A percentile compares a stretch with the other conserved stretches of the same genome.
Evolutionary conservation across 257 asterid genomes (phyloP).

Genomic region (Agastache rugosa): DNA sequence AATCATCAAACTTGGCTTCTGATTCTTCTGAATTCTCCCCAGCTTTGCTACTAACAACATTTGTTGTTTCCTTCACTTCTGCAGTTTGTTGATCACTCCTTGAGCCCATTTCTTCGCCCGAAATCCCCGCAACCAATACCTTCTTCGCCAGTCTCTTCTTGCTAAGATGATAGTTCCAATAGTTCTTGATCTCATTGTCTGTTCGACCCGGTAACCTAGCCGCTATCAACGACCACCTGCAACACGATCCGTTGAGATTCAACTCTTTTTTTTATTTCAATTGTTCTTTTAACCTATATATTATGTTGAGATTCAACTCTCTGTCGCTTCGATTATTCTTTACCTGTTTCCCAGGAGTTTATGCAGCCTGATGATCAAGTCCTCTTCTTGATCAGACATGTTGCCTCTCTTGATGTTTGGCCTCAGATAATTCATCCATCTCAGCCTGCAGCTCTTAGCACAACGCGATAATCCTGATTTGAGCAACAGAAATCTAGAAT

Average conservation of each 20-base stretch:
- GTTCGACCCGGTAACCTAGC: slow-evolving; percentile 58
- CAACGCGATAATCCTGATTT: slow-evolving; percentile 51
- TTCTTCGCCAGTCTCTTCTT: slow-evolving; percentile 43
- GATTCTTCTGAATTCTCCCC: slow-evolving; percentile 37
- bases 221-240: slow-evolving; percentile 53
- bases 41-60: slow-evolving; percentile 1
- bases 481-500: neutral
- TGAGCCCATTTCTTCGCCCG: slow-evolving; percentile 33
- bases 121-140: slow-evolving; percentile 40
- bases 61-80: slow-evolving; percentile 31
- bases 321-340: neutral
- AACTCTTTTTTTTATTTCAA: neutral
- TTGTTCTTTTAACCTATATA: neutral
- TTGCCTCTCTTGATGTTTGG: slow-evolving; percentile 66
- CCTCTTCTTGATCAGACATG: slow-evolving; percentile 66
- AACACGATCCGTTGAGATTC: neutral
- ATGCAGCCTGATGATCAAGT: slow-evolving; percentile 63
- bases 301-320: neutral
- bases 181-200: slow-evolving; percentile 58
- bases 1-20: slow-evolving; percentile 43
- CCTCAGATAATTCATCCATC: slow-evolving; percentile 70
- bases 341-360: slow-evolving; percentile 64
- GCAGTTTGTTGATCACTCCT: slow-evolving; percentile 30
- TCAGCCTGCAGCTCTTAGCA: slow-evolving; percentile 59
- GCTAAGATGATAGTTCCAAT: slow-evolving; percentile 50